A percentile compares a stretch with the other conserved stretches of the same genome.
These are phyloP conservation scores for Bolboschoenus planiculmis DNA, from an alignment of 176 grass and related monocot species.

Conservation along the genomic window DNA sequence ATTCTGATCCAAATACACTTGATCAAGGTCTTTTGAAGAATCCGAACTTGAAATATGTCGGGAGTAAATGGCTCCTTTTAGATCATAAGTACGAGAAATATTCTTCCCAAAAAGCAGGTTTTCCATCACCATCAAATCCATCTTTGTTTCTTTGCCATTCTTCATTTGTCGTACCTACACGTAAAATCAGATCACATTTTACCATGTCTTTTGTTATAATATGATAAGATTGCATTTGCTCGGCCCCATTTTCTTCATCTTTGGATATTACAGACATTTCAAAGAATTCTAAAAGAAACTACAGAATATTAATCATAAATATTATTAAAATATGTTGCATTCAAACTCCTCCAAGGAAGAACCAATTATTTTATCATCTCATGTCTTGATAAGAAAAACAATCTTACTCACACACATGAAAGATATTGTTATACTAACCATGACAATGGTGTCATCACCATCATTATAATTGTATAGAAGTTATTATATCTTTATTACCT, in stretches of 20 bases:
- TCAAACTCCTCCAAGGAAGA: not conserved
- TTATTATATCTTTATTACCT: not conserved
- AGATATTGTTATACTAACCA: not conserved
- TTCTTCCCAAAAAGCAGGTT: conserved; percentile 87
- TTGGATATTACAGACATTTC: not conserved
- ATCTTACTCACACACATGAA: not conserved
- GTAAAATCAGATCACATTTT: not conserved
- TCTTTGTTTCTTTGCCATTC: conserved; percentile 74
- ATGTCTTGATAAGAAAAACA: not conserved
- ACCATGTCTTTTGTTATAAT: not conserved
- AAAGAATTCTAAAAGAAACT: not conserved
- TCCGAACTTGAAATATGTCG: conserved; percentile 32
- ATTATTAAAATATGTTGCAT: not conserved
- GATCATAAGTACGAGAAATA: conserved; percentile 71
- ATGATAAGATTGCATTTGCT: not conserved
- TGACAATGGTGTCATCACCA: not conserved
- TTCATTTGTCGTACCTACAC: conserved; percentile 60
- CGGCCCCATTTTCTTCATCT: not conserved
- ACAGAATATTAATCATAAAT: not conserved
- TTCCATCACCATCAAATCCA: conserved; percentile 98
- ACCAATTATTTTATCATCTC: not conserved
- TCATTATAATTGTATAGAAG: not conserved
- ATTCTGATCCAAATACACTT: conserved; percentile 86
- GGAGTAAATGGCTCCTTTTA: conserved; percentile 69
- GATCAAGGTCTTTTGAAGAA: conserved; percentile 37